phyloP scores from a whole-genome alignment of 108 stramenopile genomes.

The Cyclostephanos invisitatus region DNA sequence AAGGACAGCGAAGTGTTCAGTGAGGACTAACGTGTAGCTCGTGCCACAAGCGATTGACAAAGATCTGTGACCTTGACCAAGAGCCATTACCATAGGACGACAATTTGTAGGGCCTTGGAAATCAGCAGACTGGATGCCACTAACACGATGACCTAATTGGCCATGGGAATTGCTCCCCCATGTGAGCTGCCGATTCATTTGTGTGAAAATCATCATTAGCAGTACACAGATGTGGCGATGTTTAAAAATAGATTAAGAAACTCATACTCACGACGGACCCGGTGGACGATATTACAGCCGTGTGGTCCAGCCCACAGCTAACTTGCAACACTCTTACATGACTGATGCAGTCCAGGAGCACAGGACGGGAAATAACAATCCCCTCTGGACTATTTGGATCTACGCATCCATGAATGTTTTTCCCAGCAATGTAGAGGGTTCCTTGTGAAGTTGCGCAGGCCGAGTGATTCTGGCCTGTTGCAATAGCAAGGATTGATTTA shows the following conservation, averaged over 20 bases:
- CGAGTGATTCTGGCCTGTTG: constrained; percentile 51
- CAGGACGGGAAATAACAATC: constrained; percentile 32
- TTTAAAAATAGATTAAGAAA: not conserved
- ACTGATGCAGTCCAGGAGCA: constrained; percentile 52
- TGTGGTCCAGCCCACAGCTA: constrained; percentile 71
- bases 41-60: constrained; percentile 64
- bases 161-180: constrained; percentile 69
- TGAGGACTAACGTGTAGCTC: constrained; percentile 65
- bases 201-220: not conserved
- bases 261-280: constrained; percentile 42
- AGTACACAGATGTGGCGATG: not conserved
- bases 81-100: constrained; percentile 43
- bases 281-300: constrained; percentile 66
- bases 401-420: constrained; percentile 63
- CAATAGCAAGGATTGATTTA: constrained; percentile 49
- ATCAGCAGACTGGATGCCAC: constrained; percentile 6
- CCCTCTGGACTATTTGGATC: constrained; percentile 54
- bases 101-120: constrained; percentile 18
- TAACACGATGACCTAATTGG: constrained; percentile 63
- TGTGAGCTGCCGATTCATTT: constrained; percentile 33
- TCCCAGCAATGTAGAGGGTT: constrained; percentile 54
- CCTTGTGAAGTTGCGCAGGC: constrained; percentile 63
- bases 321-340: constrained; percentile 56
- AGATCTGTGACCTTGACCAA: constrained; percentile 50
- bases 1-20: constrained; percentile 66